A percentile compares a stretch with the other conserved stretches of the same genome.
These are phyloP conservation scores for Lachnellula subtilissima DNA, from an alignment of 2,329 filamentous ascomycete species.

Conservation along the genomic window DNA sequence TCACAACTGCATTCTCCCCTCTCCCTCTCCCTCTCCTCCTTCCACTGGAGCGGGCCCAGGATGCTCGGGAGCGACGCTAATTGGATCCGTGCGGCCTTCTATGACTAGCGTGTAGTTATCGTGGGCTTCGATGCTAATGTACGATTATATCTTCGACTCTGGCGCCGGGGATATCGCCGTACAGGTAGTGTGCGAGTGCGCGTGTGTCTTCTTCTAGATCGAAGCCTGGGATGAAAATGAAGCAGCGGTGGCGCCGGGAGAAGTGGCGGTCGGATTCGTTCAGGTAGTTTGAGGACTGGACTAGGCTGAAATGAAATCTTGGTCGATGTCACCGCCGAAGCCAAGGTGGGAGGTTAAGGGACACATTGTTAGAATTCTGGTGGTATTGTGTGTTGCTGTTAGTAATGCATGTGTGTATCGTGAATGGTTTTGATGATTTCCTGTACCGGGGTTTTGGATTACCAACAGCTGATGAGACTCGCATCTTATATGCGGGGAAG, in stretches of 20 bases:
- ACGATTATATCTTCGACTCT: neutral
- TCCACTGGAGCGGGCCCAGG: no score
- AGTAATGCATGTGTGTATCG: neutral
- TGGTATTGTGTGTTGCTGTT: neutral
- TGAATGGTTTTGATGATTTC: neutral
- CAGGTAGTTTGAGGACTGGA: conserved; percentile 13
- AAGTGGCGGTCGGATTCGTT: conserved; percentile 17
- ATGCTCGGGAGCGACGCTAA: no score
- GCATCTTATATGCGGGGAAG: neutral
- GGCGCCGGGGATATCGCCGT: conserved; percentile 16
- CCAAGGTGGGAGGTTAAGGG: conserved; percentile 3
- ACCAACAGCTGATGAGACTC: neutral
- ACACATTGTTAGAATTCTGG: neutral
- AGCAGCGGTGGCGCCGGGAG: conserved; percentile 10
- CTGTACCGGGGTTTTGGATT: neutral
- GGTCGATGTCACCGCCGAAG: conserved; percentile 9
- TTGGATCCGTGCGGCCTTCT: conserved; percentile 4
- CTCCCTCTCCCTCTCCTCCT: no score
- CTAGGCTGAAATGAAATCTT: conserved; percentile 1
- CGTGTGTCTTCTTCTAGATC: conserved; percentile 15
- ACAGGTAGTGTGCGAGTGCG: conserved; percentile 13
- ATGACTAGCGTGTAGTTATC: conserved; percentile 13
- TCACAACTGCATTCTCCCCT: no score
- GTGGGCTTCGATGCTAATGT: conserved; percentile 14
- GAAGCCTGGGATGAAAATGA: conserved; percentile 19